Evolutionary conservation across 768 basidiomycete species (phyloP).

Genomic region (Guyanaporus albipodus): DNA sequence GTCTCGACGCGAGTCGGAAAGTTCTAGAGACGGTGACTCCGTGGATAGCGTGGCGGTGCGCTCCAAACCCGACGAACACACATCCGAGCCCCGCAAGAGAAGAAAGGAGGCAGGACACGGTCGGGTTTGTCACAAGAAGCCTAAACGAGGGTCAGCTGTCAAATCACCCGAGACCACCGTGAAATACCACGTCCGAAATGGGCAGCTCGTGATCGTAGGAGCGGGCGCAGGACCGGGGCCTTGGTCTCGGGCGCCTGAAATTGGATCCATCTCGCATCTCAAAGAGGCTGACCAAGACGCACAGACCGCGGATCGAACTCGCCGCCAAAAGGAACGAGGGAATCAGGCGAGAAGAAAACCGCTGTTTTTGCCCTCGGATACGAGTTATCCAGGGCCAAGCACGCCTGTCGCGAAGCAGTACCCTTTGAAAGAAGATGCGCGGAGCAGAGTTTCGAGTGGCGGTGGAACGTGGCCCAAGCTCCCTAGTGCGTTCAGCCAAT

Average conservation of each 20-base stretch:
- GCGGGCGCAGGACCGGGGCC: background rate
- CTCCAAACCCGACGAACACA: no score
- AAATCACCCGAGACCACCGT: background rate
- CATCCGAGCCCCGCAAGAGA: background rate
- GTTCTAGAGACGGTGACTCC: background rate
- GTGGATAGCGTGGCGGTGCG: background rate
- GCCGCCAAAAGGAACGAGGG: background rate
- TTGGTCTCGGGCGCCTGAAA: background rate
- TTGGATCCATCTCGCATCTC: background rate
- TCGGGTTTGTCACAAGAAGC: background rate
- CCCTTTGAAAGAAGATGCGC: background rate
- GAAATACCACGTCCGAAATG: slow-evolving; percentile 14
- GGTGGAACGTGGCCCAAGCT: slow-evolving; percentile 16
- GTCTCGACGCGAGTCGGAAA: no score
- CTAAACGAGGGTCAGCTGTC: background rate
- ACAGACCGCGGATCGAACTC: background rate
- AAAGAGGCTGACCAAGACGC: background rate
- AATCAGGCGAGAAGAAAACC: background rate
- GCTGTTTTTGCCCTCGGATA: background rate
- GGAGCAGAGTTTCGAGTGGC: background rate
- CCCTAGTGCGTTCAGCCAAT: slow-evolving; percentile 7
- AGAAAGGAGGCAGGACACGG: background rate
- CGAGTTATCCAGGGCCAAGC: background rate
- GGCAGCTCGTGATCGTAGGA: slow-evolving; percentile 10
- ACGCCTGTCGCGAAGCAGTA: background rate